Conservation (phyloP, 495 filamentous ascomycete species). For the Staphylotrichum longicolle region DNA sequence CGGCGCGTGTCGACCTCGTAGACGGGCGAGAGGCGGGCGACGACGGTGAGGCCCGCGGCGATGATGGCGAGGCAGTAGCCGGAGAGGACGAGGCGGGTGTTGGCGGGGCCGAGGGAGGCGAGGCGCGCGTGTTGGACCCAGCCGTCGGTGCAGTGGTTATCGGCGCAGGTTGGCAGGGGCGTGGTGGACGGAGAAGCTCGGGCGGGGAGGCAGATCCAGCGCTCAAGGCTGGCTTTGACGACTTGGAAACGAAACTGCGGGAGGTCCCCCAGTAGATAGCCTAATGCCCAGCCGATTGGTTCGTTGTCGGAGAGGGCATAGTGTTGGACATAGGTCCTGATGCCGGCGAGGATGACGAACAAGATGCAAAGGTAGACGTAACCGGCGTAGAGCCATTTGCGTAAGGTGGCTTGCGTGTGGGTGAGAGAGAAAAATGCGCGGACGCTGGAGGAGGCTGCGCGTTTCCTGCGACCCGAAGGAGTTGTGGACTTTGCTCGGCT, state of each 20-base stretch:
- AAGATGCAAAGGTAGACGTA: constrained; percentile 70
- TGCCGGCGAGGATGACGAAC: constrained; percentile 62
- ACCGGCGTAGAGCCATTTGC: constrained; percentile 80
- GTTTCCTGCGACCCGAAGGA: constrained; percentile 64
- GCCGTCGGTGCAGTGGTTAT: constrained; percentile 45
- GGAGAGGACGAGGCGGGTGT: constrained; percentile 72
- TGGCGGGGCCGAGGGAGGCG: constrained; percentile 66
- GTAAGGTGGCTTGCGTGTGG: constrained; percentile 64
- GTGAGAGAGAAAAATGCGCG: constrained; percentile 78
- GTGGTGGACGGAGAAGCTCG: constrained; percentile 51
- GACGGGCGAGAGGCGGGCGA: constrained; percentile 66
- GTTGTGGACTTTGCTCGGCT: constrained; percentile 48
- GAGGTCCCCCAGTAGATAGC: constrained; percentile 84
- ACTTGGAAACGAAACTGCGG: constrained; percentile 64
- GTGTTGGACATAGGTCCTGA: constrained; percentile 65
- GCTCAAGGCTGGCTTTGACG: constrained; percentile 60
- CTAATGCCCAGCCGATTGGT: constrained; percentile 87
- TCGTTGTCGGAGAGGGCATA: constrained; percentile 69
- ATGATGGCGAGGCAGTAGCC: constrained; percentile 71
- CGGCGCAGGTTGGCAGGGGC: constrained; percentile 29
- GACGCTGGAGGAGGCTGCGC: constrained; percentile 62
- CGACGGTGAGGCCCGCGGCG: constrained; percentile 64
- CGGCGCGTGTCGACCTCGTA: constrained; percentile 92
- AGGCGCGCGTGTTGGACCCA: constrained; percentile 60
- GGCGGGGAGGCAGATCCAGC: constrained; percentile 73